Evolutionary conservation across 371 early-diverging fungal species (phyloP), one percentile per base, ranked within the genome.

Genomic region (Mucor indicus): DNA sequence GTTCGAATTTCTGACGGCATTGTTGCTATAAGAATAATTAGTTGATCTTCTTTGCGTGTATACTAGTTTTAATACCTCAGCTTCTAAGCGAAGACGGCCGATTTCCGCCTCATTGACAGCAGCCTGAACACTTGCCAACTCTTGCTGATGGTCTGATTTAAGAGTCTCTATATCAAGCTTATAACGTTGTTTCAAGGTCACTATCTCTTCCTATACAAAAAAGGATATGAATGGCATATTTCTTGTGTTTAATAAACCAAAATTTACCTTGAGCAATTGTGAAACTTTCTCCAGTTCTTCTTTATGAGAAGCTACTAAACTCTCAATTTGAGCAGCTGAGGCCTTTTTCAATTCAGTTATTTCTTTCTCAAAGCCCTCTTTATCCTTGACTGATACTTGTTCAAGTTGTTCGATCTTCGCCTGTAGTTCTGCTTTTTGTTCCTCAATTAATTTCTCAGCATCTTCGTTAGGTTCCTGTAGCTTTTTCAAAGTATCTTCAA

Each of bases 81-180:
- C 55, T 19, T 55, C 60, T 38, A 31, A 25, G 11, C 33, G 47
- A 30, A 48, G 5, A 24, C 24, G 50, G 16, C 42, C 38, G 8
- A 60, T 60, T 32, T 60, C 55, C 13, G 31, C 40, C 38, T 60
- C 55, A 38, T 53, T 35, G n/a, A 60, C 38, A 5, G 47, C 55
- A 20, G 48, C 55, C 23, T 60, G 60, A 7, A 60, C 38, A 33
- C 55, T 37, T n/a, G 47, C 38, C 3, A 60, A 15, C 24, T 60
- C 50, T 25, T 41, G 15, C 23, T 50, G 15, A 47, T 60, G 60
- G 25, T 27, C n/a, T 3, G 10, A 16, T 21, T 55, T 50, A 2
- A 50, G 35, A 2, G 31, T 25, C 16, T 60, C 46, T 15, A 60
- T 45, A n/a, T 60, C 47, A 4, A 16, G 24, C 43, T 50, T 30